phyloP scores from a whole-genome alignment of 805 yeast genomes.

The Candida corydali region DNA sequence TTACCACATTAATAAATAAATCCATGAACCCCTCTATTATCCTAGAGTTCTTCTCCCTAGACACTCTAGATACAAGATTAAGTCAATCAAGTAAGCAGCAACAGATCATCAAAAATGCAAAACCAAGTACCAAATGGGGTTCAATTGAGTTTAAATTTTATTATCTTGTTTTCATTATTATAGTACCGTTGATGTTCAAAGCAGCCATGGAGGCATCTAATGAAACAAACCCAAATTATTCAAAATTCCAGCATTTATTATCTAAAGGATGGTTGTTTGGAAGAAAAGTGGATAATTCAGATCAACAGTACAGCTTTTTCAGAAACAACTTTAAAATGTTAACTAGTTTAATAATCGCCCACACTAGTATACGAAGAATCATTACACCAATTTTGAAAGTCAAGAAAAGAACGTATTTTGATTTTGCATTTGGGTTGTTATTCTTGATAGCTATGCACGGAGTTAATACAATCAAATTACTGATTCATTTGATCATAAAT shows the following conservation, averaged over 20 bases:
- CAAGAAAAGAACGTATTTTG: slow-evolving; percentile 56
- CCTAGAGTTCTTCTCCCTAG: slow-evolving; percentile 42
- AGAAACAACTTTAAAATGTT: slow-evolving; percentile 73
- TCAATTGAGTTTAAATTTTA: slow-evolving; percentile 75
- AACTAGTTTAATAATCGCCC: slow-evolving; percentile 50
- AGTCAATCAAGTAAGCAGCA: slow-evolving; percentile 34
- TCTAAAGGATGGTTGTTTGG: slow-evolving; percentile 89
- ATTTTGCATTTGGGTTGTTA: slow-evolving; percentile 63
- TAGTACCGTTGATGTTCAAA: slow-evolving; percentile 78
- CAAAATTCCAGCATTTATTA: slow-evolving; percentile 54
- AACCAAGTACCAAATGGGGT: slow-evolving; percentile 58
- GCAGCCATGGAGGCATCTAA: slow-evolving; percentile 80
- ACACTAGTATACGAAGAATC: slow-evolving; percentile 45
- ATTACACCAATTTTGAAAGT: slow-evolving; percentile 8
- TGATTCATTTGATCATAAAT: slow-evolving; percentile 53
- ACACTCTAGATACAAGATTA: slow-evolving; percentile 50
- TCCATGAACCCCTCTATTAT: slow-evolving; percentile 1
- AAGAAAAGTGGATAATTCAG: slow-evolving; percentile 88
- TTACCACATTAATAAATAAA: not conserved
- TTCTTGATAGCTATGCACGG: slow-evolving; percentile 81
- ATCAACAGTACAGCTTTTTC: slow-evolving; percentile 82
- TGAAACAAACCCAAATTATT: slow-evolving; percentile 70
- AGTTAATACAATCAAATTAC: slow-evolving; percentile 57
- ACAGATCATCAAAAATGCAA: slow-evolving; percentile 26
- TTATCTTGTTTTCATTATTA: slow-evolving; percentile 54